A percentile compares a stretch with the other conserved stretches of the same genome.
These are phyloP conservation scores for Fusarium brachygibbosum DNA, from an alignment of 2,329 filamentous ascomycete species.

Conservation along the genomic window DNA sequence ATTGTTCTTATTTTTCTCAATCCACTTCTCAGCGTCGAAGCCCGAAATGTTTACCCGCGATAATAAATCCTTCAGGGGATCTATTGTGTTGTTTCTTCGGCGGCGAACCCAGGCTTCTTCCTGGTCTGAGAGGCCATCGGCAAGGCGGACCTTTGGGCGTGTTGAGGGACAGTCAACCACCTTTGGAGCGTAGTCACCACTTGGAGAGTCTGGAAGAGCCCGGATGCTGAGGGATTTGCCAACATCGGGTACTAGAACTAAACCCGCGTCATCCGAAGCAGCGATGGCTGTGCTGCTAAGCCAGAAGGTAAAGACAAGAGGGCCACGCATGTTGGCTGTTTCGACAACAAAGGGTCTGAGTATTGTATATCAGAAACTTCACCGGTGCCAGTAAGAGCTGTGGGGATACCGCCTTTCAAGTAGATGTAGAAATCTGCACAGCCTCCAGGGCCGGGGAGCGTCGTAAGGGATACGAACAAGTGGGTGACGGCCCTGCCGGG, in stretches of 20 bases:
- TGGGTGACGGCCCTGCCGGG: no score
- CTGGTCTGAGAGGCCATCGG: slow-evolving; percentile 69
- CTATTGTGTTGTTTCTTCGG: slow-evolving; percentile 78
- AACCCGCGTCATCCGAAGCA: slow-evolving; percentile 8
- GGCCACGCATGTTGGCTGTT: not conserved
- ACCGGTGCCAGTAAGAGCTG: rapidly evolving
- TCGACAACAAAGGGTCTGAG: not conserved
- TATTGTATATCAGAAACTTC: not conserved
- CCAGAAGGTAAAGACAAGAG: slow-evolving; percentile 4
- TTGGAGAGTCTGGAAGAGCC: slow-evolving; percentile 26
- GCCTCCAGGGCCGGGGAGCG: not conserved
- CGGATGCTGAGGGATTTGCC: slow-evolving; percentile 4
- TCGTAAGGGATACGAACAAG: not conserved
- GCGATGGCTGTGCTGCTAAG: slow-evolving; percentile 3
- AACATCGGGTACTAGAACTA: not conserved
- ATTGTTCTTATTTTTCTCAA: slow-evolving; percentile 58
- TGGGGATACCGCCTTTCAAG: not conserved
- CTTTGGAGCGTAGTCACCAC: slow-evolving; percentile 73
- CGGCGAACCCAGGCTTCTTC: slow-evolving; percentile 81
- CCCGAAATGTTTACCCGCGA: slow-evolving; percentile 77
- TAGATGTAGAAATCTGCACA: not conserved
- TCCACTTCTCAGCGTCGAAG: slow-evolving; percentile 80
- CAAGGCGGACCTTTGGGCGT: slow-evolving; percentile 77
- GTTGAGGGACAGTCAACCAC: slow-evolving; percentile 75
- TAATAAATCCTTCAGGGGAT: slow-evolving; percentile 80